Evolutionary conservation across 768 basidiomycete genomes (phyloP), one percentile per base, ranked within the genome.

Genomic region (Lactifluus volemus): DNA sequence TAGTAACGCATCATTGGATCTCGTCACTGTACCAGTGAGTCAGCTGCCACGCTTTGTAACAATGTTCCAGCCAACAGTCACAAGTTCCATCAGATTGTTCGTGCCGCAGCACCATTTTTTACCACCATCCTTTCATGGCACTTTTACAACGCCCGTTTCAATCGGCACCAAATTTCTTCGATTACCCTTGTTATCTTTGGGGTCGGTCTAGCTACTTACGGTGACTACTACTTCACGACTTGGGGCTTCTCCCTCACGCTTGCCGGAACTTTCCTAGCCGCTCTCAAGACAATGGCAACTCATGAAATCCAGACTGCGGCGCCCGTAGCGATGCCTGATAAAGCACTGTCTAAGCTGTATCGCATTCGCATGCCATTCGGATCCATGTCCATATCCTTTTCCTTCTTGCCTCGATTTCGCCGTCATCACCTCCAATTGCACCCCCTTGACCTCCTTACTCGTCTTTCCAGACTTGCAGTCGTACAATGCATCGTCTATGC

Each of bases 11-110:
- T 94, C 91, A 6, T 78, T 96, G 25, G 81, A 88, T 65, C 77
- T 96, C 19, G 94, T 98, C 41, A 94, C 94, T 6, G 82, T 96
- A 17, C 92, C 94, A 5, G 91, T 93, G 63, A 67, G 89, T 82
- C 14, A 5, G 6, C 5, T 32, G 41, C 44, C 30, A 53, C 14
- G 29, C 59, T 63, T 11, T 38, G 53, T 19, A 51, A 55, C 53
- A 29, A 39, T 49, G 17, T 17, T 29, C 29, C 3, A 14, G 17
- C 55, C 39, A 48, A 53, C 47, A 7, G 32, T 5, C 49, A 8
- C 63, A 41, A 97, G 93, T 97, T 99, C 70, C 97, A 98, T 72
- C 96, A 98, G 78, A 92, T 98, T 58, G 86, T 98, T 41, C 88
- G 97, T 32, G 91, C 94, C 5, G 83, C 89, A 19, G 89, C 96